Conservation (phyloP, 257 asterid genomes). For the Oldenlandia corymbosa region DNA sequence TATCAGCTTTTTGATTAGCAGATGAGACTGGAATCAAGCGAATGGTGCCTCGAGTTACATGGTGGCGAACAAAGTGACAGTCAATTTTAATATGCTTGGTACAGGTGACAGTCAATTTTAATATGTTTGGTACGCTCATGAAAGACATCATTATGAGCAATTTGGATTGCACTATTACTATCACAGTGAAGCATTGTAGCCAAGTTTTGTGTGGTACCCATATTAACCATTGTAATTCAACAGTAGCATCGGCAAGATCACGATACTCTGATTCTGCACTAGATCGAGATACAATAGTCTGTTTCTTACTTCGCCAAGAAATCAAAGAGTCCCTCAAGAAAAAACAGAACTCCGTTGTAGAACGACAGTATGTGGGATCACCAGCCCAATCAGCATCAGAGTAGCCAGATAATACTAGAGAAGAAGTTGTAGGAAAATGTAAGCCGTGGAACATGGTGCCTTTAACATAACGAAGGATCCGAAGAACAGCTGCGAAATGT, state of each 20-base stretch:
- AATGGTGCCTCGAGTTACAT: too few relatives aligned
- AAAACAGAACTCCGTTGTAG: not conserved
- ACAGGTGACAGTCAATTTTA: not conserved
- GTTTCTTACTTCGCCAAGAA: not conserved
- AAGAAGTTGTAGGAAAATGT: not conserved
- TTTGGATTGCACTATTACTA: not conserved
- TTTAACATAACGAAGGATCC: not conserved
- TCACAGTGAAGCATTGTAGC: not conserved
- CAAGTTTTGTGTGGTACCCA: not conserved
- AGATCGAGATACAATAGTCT: not conserved
- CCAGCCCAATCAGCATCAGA: conserved; percentile 14
- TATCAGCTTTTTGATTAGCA: too few relatives aligned
- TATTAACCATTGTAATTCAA: not conserved
- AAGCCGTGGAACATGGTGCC: not conserved
- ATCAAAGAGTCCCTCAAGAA: not conserved
- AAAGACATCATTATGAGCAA: not conserved
- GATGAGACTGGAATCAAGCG: too few relatives aligned
- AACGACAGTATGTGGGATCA: not conserved
- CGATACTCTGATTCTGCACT: not conserved
- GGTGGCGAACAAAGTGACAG: not conserved
- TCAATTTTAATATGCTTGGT: too few relatives aligned
- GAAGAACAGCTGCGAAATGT: not conserved
- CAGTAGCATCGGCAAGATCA: not conserved
- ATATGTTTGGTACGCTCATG: not conserved
- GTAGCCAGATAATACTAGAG: not conserved